Conservation (phyloP, 2,329 filamentous ascomycete species). For the Sporothrix euskadiensis region DNA sequence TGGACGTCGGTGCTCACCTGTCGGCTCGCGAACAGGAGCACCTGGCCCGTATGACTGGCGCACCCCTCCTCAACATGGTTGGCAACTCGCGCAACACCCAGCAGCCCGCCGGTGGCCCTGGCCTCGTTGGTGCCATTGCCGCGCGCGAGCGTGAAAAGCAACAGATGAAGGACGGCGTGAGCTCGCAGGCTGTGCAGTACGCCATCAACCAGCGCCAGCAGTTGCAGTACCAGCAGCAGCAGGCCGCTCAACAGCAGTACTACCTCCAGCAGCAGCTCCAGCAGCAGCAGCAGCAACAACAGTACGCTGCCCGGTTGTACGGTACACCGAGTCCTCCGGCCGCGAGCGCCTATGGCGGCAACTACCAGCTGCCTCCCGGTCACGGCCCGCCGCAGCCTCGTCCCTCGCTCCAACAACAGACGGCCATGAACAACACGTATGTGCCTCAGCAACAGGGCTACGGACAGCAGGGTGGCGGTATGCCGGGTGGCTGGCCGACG, state of each 20-base stretch:
- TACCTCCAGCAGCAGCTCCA: conserved; percentile 37
- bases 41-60: conserved; percentile 77
- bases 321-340: conserved; percentile 15
- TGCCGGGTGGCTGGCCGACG: conserved; percentile 26
- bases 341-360: conserved; percentile 28
- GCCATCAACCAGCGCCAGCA: conserved; percentile 68
- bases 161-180: conserved; percentile 67
- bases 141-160: conserved; percentile 75
- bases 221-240: conserved; percentile 42
- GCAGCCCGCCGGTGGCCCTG: conserved; percentile 55
- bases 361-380: conserved; percentile 32
- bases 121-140: conserved; percentile 77
- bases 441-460: conserved; percentile 8
- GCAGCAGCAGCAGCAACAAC: conserved; percentile 37
- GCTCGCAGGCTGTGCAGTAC: conserved; percentile 70
- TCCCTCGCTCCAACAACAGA: conserved; percentile 27
- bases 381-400: conserved; percentile 33
- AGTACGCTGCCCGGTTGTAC: conserved; percentile 34
- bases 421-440: conserved; percentile 26
- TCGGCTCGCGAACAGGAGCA: conserved; percentile 87
- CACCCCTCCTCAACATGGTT: conserved; percentile 70
- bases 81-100: conserved; percentile 52
- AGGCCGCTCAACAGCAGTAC: conserved; percentile 41
- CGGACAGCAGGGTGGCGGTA: not conserved
- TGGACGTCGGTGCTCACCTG: conserved; percentile 56